Base-by-base conservation (phyloP, 2,329 filamentous ascomycete species). In the Neonectria hederae region DNA sequence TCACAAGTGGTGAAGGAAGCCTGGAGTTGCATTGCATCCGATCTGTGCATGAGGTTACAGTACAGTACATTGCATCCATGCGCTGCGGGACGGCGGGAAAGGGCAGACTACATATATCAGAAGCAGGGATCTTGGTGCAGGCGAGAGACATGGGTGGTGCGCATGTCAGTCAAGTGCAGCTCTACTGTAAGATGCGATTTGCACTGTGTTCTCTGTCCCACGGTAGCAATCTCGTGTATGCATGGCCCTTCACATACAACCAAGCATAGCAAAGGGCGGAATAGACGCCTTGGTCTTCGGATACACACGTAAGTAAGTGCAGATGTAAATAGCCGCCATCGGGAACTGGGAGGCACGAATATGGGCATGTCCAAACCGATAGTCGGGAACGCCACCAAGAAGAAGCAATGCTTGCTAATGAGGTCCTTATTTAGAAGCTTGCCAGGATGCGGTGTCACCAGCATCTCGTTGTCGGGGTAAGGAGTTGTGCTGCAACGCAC, bases 371-470 rank as follows among this genome's bases (percentile, higher is more conserved):
- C 13, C 5, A 8, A 17, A 46, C 28, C 8, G 28, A 28, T 1
- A 32, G 30, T 32, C 22, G 24, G 7, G 13, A 7, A 9, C 14
- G 28, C n/a, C 17, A 8, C 28, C 14, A 11, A 26, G n/a, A 22
- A 49, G 24, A 19, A 10, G 46, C 17, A 19, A 3, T n/a, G 17
- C 28, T 32, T n/a, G 28, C 46, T n/a, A 51, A 32, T 1, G 11
- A 30, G 21, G 17, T 5, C n/a, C 26, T 19, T 9, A 10, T 32
- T 51, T 26, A 43, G 53, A 51, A 59, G 53, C 49, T 53, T 54
- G 45, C 54, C 40, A 35, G 53, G 32, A 69, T 69, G 66, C 54
- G 43, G 64, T 69, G 66, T 52, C 57, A 66, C 63, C 59, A 35
- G 48, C 32, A 40, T n/a, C 24, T 43, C 38, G 8, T 51, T 51